phyloP scores from a whole-genome alignment of 2,329 filamentous ascomycete species.

The Leptoxyphium fumago region DNA sequence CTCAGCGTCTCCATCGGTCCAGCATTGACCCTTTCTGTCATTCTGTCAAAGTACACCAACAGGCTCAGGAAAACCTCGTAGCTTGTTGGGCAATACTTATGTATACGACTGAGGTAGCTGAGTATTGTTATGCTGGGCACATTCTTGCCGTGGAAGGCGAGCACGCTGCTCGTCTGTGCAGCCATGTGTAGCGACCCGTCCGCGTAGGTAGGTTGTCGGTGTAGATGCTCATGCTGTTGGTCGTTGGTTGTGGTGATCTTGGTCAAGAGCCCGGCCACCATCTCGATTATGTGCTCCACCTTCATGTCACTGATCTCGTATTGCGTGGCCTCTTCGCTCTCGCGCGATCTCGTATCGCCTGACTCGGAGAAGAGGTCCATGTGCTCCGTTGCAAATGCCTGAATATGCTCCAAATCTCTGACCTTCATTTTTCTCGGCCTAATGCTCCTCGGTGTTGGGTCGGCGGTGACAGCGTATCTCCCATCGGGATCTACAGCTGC shows the following conservation, averaged over 20 bases:
- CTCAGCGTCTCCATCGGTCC: conserved; percentile 53
- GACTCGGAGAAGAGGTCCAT: conserved; percentile 42
- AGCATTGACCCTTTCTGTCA: conserved; percentile 91
- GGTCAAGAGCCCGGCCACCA: conserved; percentile 90
- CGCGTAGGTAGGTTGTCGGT: conserved; percentile 53
- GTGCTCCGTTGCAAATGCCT: conserved; percentile 72
- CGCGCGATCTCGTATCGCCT: conserved; percentile 24
- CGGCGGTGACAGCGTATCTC: conserved; percentile 20
- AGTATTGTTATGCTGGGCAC: conserved; percentile 93
- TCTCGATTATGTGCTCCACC: conserved; percentile 92
- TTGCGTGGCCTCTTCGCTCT: conserved; percentile 40
- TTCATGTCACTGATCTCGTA: conserved; percentile 98
- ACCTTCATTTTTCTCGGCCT: conserved; percentile 58
- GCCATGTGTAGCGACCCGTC: conserved; percentile 45
- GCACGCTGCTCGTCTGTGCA: conserved; percentile 55
- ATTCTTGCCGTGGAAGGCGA: conserved; percentile 97
- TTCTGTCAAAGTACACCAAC: conserved; percentile 94
- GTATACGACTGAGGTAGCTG: conserved; percentile 88
- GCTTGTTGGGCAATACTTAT: conserved; percentile 97
- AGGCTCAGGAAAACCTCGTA: conserved; percentile 95
- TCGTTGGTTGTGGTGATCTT: conserved; percentile 98
- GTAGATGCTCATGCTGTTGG: conserved; percentile 77
- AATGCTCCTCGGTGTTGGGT: conserved; percentile 17
- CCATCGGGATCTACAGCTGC: conserved; percentile 11
- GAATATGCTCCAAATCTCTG: conserved; percentile 79